phyloP scores from a whole-genome alignment of 305 asterid genomes.

The Fraxinus angustifolia region DNA sequence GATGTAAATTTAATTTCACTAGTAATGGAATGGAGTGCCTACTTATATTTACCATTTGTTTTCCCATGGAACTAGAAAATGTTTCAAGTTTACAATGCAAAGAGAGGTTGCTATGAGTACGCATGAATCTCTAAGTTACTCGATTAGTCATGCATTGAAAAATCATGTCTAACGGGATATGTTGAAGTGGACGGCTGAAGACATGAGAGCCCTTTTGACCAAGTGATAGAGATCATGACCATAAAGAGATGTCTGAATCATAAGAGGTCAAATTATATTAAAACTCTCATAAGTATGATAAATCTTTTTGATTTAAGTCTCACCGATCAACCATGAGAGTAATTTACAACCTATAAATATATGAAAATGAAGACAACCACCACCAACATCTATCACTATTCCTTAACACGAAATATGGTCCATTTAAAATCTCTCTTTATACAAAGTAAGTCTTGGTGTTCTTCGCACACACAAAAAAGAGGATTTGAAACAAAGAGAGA shows the following conservation, averaged over 20 bases:
- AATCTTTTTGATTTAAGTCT: too few species aligned
- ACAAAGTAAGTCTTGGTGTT: background rate
- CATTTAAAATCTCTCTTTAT: too few species aligned
- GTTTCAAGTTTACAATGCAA: background rate
- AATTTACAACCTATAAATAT: too few species aligned
- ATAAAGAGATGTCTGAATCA: background rate
- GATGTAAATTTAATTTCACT: conserved; percentile 30
- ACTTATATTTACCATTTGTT: background rate
- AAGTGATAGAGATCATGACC: background rate
- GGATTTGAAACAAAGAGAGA: background rate
- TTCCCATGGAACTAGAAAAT: background rate
- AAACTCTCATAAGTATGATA: background rate
- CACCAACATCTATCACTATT: too few species aligned
- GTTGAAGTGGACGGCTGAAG: background rate
- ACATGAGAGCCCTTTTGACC: background rate
- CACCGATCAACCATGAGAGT: too few species aligned
- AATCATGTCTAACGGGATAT: background rate
- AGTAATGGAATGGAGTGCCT: conserved; percentile 28
- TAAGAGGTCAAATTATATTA: background rate
- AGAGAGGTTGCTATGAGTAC: background rate
- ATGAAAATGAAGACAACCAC: too few species aligned
- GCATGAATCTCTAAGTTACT: background rate
- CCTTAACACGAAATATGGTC: too few species aligned
- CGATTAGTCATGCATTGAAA: background rate
- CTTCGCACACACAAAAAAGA: background rate